Evolutionary conservation across 2,329 filamentous ascomycete genomes (phyloP).

Genomic region (Fonsecaea pedrosoi): DNA sequence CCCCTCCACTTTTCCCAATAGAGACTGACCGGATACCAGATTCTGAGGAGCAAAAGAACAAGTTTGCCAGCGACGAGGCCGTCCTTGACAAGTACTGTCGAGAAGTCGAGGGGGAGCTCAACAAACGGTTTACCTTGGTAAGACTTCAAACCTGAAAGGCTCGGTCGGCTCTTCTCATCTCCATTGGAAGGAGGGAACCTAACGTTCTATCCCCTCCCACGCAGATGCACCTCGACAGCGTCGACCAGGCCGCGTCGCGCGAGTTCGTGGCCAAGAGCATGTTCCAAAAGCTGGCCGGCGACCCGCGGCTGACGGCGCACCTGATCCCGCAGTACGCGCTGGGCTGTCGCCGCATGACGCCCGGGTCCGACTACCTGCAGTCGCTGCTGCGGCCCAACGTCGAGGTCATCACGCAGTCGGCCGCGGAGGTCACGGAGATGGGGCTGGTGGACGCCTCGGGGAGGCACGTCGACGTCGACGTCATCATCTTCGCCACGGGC

Average conservation of each 20-base stretch:
- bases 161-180: too few species aligned
- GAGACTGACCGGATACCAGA: constrained; percentile 3
- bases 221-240: constrained; percentile 7
- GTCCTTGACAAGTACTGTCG: constrained; percentile 38
- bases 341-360: too few species aligned
- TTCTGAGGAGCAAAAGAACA: constrained; percentile 36
- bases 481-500: constrained; percentile 46
- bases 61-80: constrained; percentile 29
- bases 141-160: too few species aligned
- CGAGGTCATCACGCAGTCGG: too few species aligned
- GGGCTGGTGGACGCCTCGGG: constrained; percentile 17
- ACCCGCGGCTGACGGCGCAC: constrained; percentile 3
- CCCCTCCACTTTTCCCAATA: not conserved
- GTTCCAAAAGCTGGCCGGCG: constrained; percentile 15
- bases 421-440: not conserved
- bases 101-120: constrained; percentile 37
- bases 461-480: constrained; percentile 19
- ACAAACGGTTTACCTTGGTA: too few species aligned
- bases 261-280: constrained; percentile 16
- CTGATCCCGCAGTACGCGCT: too few species aligned
- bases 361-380: too few species aligned
- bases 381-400: too few species aligned
- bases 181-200: too few species aligned
- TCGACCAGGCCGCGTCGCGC: constrained; percentile 11
- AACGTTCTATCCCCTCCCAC: too few species aligned